A percentile compares a stretch with the other conserved stretches of the same genome.
These are phyloP conservation scores for Aspergillus alliaceus DNA, from an alignment of 2,329 filamentous ascomycete species.

Conservation along the genomic window DNA sequence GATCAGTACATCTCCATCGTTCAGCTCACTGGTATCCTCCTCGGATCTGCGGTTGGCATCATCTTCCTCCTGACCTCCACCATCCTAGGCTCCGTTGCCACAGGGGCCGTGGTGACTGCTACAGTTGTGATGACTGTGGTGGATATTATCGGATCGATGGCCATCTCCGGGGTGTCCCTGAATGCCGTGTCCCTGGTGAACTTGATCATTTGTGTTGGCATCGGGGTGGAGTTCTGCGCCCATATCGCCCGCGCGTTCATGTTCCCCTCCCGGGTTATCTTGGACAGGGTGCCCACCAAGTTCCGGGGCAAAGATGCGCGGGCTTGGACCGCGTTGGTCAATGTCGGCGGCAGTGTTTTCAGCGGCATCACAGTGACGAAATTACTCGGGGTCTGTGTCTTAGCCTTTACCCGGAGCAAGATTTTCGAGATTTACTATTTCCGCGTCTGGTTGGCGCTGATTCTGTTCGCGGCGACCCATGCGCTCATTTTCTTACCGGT, in stretches of 20 bases:
- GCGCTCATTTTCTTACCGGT: conserved; percentile 91
- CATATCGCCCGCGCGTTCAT: conserved; percentile 95
- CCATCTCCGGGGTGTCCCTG: conserved; percentile 79
- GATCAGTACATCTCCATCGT: conserved; percentile 92
- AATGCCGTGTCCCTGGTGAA: conserved; percentile 97
- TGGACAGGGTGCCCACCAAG: conserved; percentile 75
- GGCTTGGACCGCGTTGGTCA: conserved; percentile 89
- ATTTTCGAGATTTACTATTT: conserved; percentile 99
- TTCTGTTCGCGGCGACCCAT: conserved; percentile 84
- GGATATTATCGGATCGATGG: conserved; percentile 95
- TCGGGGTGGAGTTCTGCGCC: conserved; percentile 95
- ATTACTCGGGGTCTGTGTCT: conserved; percentile 82
- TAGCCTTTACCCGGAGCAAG: conserved; percentile 94
- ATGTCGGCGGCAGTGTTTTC: conserved; percentile 92
- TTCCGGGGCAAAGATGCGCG: conserved; percentile 82
- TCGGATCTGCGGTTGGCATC: conserved; percentile 79
- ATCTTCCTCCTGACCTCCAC: conserved; percentile 79
- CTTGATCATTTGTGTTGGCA: conserved; percentile 93
- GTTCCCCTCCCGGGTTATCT: conserved; percentile 79
- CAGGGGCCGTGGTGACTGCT: conserved; percentile 76
- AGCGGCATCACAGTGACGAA: conserved; percentile 97
- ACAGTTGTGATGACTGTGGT: conserved; percentile 92
- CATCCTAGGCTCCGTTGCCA: conserved; percentile 80
- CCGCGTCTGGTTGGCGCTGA: conserved; percentile 89
- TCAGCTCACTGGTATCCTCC: conserved; percentile 71